Evolutionary conservation across 2,329 filamentous ascomycete species (phyloP).

Genomic region (Fusarium mangiferae): DNA sequence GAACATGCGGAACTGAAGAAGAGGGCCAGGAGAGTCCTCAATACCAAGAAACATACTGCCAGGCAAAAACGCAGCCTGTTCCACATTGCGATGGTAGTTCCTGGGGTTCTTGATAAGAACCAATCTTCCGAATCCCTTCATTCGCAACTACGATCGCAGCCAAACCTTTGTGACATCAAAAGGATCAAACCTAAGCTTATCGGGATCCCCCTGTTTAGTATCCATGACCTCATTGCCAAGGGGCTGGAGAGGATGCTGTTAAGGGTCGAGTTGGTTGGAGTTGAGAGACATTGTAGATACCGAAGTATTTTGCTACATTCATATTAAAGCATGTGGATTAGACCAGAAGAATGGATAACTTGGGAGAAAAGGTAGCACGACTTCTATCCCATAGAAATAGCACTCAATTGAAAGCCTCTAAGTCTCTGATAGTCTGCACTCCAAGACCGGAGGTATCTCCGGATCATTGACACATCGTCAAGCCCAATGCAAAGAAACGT

Average conservation of each 20-base stretch:
- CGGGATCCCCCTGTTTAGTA: conserved; percentile 5
- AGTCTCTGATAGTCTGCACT: too few relatives aligned
- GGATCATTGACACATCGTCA: neutral
- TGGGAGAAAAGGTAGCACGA: too few relatives aligned
- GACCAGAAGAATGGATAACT: neutral
- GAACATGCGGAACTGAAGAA: conserved; percentile 14
- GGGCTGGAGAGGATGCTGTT: neutral
- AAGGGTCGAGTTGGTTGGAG: conserved; percentile 10
- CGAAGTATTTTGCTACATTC: neutral
- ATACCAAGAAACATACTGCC: conserved; percentile 8
- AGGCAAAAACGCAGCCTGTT: conserved; percentile 1
- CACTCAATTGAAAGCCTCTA: too few relatives aligned
- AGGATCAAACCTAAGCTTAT: conserved; percentile 1
- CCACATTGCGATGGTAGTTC: conserved; percentile 13
- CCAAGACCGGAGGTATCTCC: neutral
- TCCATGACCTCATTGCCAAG: conserved; percentile 8
- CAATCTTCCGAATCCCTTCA: conserved; percentile 11
- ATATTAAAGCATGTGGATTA: too few relatives aligned
- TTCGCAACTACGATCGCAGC: neutral
- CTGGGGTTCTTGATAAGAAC: conserved; percentile 11
- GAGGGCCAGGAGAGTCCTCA: conserved; percentile 9
- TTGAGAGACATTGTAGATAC: conserved; percentile 1
- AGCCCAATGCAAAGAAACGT: neutral
- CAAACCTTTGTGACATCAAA: conserved; percentile 8
- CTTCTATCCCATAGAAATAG: neutral